phyloP scores from a whole-genome alignment of 208 protist genomes.

The Trypanosoma lewisi region DNA sequence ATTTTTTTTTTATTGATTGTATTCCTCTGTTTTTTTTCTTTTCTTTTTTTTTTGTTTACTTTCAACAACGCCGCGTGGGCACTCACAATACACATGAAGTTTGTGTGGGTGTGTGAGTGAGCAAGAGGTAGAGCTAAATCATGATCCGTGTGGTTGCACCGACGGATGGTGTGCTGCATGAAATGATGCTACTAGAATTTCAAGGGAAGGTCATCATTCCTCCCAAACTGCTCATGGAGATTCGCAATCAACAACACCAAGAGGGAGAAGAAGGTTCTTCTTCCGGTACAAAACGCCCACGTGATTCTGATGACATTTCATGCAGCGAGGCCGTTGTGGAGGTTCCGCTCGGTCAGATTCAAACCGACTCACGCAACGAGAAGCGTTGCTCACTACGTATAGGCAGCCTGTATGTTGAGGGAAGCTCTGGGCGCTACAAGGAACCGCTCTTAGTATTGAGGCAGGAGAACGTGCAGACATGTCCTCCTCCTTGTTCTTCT shows the following conservation, averaged over 20 bases:
- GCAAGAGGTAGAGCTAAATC: background rate
- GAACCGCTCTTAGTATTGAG: slow-evolving; percentile 49
- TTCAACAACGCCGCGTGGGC: background rate
- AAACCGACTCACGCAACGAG: slow-evolving; percentile 39
- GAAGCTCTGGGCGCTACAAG: slow-evolving; percentile 30
- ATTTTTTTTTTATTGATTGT: background rate
- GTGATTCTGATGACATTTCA: background rate
- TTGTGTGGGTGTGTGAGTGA: no score
- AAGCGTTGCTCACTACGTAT: slow-evolving; percentile 62
- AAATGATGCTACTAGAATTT: slow-evolving; percentile 73
- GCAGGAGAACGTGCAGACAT: background rate
- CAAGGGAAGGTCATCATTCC: slow-evolving; percentile 60
- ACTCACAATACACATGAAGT: no score
- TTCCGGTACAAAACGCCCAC: slow-evolving; percentile 3
- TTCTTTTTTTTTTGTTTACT: slow-evolving; percentile 15
- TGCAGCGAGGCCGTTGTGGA: slow-evolving; percentile 13
- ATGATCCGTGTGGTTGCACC: slow-evolving; percentile 66
- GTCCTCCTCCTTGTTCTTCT: background rate
- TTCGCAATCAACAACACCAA: slow-evolving; percentile 10
- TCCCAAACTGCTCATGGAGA: slow-evolving; percentile 27
- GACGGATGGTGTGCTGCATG: slow-evolving; percentile 24
- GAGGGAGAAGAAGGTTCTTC: background rate
- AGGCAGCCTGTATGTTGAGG: slow-evolving; percentile 52
- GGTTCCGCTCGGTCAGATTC: slow-evolving; percentile 55
- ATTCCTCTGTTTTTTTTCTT: slow-evolving; percentile 18